Conservation (phyloP, 345 rosid species). For the Bretschneidera sinensis region DNA sequence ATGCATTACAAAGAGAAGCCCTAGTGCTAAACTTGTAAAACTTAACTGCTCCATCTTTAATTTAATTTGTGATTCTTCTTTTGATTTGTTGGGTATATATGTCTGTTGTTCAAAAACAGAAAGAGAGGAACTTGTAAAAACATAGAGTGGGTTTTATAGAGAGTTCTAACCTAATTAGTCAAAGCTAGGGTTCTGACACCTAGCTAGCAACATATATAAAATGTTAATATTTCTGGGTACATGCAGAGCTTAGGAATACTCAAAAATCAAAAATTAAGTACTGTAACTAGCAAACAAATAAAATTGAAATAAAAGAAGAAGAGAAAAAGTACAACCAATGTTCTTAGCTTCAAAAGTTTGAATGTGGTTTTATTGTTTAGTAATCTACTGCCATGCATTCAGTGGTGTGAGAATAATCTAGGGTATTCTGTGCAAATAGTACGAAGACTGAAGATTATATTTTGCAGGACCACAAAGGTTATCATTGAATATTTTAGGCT, state of each 20-base stretch:
- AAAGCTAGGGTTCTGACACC: conserved; percentile 37
- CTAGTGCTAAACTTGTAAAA: conserved; percentile 25
- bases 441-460: too few relatives aligned
- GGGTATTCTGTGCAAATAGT: too few relatives aligned
- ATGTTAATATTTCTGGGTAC: conserved; percentile 23
- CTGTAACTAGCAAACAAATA: neutral
- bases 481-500: too few relatives aligned
- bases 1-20: conserved; percentile 30
- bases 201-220: neutral
- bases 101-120: conserved; percentile 11
- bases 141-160: conserved; percentile 31
- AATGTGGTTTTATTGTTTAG: conserved; percentile 12
- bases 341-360: conserved; percentile 15
- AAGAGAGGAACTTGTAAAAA: conserved; percentile 27
- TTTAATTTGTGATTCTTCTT: conserved; percentile 12
- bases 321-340: too few relatives aligned
- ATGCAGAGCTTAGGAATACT: conserved; percentile 32
- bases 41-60: conserved; percentile 33
- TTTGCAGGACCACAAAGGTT: neutral
- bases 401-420: too few relatives aligned
- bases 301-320: neutral
- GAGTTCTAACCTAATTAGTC: conserved; percentile 35
- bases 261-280: neutral
- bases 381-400: neutral
- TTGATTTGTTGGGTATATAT: neutral